These are phyloP conservation scores for Cryphonectria radicalis DNA, from an alignment of 2,329 filamentous ascomycete genomes.

Conservation along the genomic window DNA sequence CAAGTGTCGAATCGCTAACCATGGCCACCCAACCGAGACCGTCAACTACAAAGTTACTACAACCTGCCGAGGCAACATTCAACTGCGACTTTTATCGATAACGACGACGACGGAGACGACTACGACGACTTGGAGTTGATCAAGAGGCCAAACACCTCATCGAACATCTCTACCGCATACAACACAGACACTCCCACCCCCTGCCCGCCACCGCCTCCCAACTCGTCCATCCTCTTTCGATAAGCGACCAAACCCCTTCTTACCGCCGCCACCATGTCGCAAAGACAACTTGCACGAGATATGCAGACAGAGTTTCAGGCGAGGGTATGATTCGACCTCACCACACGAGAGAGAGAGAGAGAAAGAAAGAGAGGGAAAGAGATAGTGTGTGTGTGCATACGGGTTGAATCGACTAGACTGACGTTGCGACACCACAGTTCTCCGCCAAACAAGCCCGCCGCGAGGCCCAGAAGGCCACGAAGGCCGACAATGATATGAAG, in stretches of 20 bases:
- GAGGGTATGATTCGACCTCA: constrained; percentile 44
- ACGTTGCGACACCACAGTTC: constrained; percentile 45
- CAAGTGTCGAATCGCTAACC: constrained; percentile 3
- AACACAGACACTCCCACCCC: background rate
- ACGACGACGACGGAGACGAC: constrained; percentile 10
- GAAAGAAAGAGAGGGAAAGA: too few species aligned
- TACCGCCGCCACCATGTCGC: constrained; percentile 53
- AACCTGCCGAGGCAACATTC: background rate
- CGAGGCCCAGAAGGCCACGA: constrained; percentile 63
- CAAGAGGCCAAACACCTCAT: background rate
- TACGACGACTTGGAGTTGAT: background rate
- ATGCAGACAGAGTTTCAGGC: constrained; percentile 68
- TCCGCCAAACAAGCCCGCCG: constrained; percentile 66
- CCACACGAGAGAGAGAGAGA: background rate
- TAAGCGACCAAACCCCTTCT: background rate
- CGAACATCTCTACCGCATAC: too few species aligned
- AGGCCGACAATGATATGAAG: constrained; percentile 63
- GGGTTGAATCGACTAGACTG: background rate
- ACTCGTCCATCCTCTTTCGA: background rate
- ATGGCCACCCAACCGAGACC: constrained; percentile 5
- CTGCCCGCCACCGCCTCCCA: background rate
- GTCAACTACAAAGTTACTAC: background rate
- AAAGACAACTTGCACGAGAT: constrained; percentile 62
- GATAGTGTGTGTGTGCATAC: background rate
- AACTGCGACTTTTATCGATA: constrained; percentile 6